Evolutionary conservation across 2,329 filamentous ascomycete genomes (phyloP).

Genomic region (Aphanocladium album): DNA sequence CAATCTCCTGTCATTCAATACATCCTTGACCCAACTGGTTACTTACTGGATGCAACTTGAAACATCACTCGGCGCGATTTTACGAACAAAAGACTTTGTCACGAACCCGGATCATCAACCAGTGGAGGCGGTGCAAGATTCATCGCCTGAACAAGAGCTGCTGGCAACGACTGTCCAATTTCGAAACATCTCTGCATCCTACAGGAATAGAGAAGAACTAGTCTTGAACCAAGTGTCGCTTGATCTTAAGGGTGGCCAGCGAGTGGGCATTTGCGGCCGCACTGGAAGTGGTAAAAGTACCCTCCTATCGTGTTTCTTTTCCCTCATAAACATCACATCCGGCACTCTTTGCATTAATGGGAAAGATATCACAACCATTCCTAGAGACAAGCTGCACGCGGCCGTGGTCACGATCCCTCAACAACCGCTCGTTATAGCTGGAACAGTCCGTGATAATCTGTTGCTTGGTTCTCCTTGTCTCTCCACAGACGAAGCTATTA

Average conservation of each 20-base stretch:
- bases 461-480: not conserved
- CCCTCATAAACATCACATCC: not conserved
- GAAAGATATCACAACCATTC: not conserved
- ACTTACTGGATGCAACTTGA: constrained; percentile 24
- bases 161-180: not conserved
- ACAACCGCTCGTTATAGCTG: not conserved
- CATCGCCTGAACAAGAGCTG: not conserved
- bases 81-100: constrained; percentile 20
- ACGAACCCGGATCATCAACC: not conserved
- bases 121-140: not conserved
- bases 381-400: not conserved
- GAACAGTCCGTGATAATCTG: not conserved
- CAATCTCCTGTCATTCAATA: constrained; percentile 12
- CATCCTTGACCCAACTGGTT: constrained; percentile 21
- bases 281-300: constrained; percentile 2
- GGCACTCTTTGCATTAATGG: constrained; percentile 2
- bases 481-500: constrained; percentile 1
- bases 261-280: constrained; percentile 2
- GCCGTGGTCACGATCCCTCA: not conserved
- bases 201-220: not conserved
- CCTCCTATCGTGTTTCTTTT: not conserved
- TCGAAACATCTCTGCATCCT: not conserved
- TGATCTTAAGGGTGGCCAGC: not conserved
- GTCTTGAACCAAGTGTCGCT: not conserved
- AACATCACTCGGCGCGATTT: constrained; percentile 24